Evolutionary conservation across 495 filamentous ascomycete species (phyloP), one percentile per base, ranked within the genome.

Genomic region (Annulohypoxylon maeteangense): DNA sequence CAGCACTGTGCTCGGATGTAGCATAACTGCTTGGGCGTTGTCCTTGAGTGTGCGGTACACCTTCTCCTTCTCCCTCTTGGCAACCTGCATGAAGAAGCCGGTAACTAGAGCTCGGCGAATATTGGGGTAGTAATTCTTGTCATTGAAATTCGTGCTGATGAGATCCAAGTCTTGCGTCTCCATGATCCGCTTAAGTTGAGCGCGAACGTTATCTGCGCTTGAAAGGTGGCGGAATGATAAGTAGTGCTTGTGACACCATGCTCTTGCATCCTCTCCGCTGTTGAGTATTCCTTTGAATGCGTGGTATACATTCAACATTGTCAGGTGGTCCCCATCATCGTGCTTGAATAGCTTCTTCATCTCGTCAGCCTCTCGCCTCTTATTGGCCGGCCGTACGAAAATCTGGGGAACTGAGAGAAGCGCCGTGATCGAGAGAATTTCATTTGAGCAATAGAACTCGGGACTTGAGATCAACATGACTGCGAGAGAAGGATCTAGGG

Each of bases 41-140:
- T 98, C 96, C 81, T 98, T 98, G 70, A 99, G 90, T 7, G 95
- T 99, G 59, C 89, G 87, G 81, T 99, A 99, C 36, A 87, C 87
- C 86, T 97, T 97, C 70, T 89, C 88, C 47, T 80, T 85, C 64
- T 97, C 92, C 71, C 90, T 91, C 88, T 94, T 98, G 42, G 95
- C 95, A n/a, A 98, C 91, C 76, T 99, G 96, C 95, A 99, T 99
- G 85, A 99, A 99, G 84, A 98, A 99, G 20, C 95, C 95, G 1
- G 93, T 88, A 12, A 97, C 91, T n/a, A 99, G 85, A 8, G 95
- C 95, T 14, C 93, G 90, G 20, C 93, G 91, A 75, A 99, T 98
- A 76, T 99, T 99, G 79, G 88, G 93, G 78, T 98, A 98, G 82
- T 99, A 99, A 69, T 94, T 91, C 85, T 97, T 98, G 80, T 98